These are phyloP conservation scores for Ophiostoma angusticollis DNA, from an alignment of 2,329 filamentous ascomycete genomes.

Conservation along the genomic window DNA sequence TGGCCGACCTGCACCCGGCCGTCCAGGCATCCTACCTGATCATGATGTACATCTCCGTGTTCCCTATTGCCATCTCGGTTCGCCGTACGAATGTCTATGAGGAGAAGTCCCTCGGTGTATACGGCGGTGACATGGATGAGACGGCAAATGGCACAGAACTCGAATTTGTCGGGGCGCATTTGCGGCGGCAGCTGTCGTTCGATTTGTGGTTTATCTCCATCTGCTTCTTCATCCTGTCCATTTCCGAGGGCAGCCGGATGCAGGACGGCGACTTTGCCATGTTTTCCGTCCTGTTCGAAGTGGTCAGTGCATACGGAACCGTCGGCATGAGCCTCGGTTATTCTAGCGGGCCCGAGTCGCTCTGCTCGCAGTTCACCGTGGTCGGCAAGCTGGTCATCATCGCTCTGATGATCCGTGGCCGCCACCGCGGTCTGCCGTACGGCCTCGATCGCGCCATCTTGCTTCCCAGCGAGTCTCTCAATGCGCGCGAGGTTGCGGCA, in stretches of 20 bases:
- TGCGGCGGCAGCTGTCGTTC: constrained; percentile 87
- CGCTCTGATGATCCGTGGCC: constrained; percentile 56
- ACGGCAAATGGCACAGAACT: constrained; percentile 45
- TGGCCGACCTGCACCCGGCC: constrained; percentile 69
- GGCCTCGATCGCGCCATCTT: constrained; percentile 50
- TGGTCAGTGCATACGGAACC: constrained; percentile 85
- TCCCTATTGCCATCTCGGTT: constrained; percentile 90
- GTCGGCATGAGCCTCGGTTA: constrained; percentile 87
- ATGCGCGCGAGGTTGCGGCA: constrained; percentile 38
- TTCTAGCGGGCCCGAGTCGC: constrained; percentile 59
- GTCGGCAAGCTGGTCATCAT: constrained; percentile 59
- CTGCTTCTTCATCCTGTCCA: constrained; percentile 83
- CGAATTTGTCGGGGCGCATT: constrained; percentile 81
- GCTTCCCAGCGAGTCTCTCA: constrained; percentile 43
- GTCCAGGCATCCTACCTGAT: constrained; percentile 90
- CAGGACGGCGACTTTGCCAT: constrained; percentile 50
- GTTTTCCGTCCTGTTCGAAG: constrained; percentile 67
- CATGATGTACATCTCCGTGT: constrained; percentile 99
- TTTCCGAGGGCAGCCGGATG: constrained; percentile 67
- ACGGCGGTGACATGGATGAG: constrained; percentile 37
- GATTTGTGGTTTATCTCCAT: constrained; percentile 96
- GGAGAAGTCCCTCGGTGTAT: constrained; percentile 72
- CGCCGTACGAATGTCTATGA: constrained; percentile 94
- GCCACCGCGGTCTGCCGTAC: constrained; percentile 56
- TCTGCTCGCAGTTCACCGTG: constrained; percentile 68